Conservation (phyloP, 2,329 filamentous ascomycete genomes). For the Sclerotinia nivalis region DNA sequence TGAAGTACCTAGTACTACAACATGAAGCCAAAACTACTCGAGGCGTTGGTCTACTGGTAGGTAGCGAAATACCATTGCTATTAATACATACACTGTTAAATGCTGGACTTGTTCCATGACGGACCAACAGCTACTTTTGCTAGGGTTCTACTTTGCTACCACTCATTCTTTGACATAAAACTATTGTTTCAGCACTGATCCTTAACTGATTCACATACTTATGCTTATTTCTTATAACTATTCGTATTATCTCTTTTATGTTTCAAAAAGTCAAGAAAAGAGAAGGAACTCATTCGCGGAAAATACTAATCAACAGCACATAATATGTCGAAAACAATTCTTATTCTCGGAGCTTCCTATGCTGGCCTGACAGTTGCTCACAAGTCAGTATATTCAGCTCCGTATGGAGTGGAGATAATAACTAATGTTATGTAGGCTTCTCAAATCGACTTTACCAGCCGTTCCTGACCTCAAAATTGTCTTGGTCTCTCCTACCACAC, state of each 20-base stretch:
- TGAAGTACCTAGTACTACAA: neutral
- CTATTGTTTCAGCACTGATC: conserved; percentile 19
- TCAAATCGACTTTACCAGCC: conserved; percentile 47
- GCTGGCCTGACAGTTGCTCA: conserved; percentile 54
- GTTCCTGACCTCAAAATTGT: conserved; percentile 52
- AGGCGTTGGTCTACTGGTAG: neutral
- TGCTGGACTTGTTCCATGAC: neutral
- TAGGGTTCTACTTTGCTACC: conserved; percentile 6
- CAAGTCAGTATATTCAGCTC: conserved; percentile 39
- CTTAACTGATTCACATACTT: neutral
- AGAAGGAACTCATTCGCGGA: neutral
- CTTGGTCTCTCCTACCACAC: conserved; percentile 53
- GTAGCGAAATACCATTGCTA: conserved; percentile 1
- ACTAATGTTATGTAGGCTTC: conserved; percentile 39
- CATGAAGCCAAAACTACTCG: neutral
- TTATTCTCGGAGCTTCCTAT: conserved; percentile 58
- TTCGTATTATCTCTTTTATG: neutral
- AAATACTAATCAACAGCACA: neutral
- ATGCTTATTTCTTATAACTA: neutral
- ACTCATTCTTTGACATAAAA: conserved; percentile 12
- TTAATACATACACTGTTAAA: neutral
- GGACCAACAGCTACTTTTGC: neutral
- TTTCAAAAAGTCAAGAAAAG: neutral
- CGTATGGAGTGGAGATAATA: neutral
- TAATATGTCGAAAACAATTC: conserved; percentile 43